Base-by-base conservation (phyloP, 169 alveolate genomes). In the Plasmodium falciparum region DNA sequence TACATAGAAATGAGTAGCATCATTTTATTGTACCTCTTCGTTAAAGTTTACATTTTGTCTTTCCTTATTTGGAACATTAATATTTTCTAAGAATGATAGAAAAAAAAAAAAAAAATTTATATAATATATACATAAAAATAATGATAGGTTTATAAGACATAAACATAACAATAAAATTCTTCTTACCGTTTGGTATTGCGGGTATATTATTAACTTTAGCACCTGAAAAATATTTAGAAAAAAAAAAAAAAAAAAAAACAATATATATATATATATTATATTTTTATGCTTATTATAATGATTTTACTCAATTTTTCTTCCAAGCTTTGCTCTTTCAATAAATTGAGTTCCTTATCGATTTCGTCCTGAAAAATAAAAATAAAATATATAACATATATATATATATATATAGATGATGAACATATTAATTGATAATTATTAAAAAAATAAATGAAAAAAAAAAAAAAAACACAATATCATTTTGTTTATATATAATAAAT, bases 301-400 rank as follows among this genome's bases (percentile, higher is more conserved):
- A 17, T 39, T 6, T 83, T 83, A 83, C 91, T 67, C 3, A 83
- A 45, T 83, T 83, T 83, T 83, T 83, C 91, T 39, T 83, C 75
- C 85, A 69, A 39, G 80, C 76, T 69, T 49, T 69, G 80, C 20
- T 83, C 91, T 49, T 83, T 83, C 20, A 83, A 75, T 58, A 70
- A 71, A 62, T 70, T 71, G 13, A 83, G 85, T 61, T 83, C 91
- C 58, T 83, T 83, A 20, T 83, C 85, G 8, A 83, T 83, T 83
- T 83, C 91, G 47, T 83, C 89, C 89, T 76, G 17, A 17, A 58
- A 20, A 8, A 73, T 61, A 17, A 58, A 20, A 8, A 73, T 61
- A 17, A 15, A 17, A 61, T 20, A 61, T 61, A 22, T 17, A 6
- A 56, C 2, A 56, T 56, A 52, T 52, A 52, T 52, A 52, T 52